phyloP scores from a whole-genome alignment of 495 filamentous ascomycete species.

The Chaetomidium leptoderma region DNA sequence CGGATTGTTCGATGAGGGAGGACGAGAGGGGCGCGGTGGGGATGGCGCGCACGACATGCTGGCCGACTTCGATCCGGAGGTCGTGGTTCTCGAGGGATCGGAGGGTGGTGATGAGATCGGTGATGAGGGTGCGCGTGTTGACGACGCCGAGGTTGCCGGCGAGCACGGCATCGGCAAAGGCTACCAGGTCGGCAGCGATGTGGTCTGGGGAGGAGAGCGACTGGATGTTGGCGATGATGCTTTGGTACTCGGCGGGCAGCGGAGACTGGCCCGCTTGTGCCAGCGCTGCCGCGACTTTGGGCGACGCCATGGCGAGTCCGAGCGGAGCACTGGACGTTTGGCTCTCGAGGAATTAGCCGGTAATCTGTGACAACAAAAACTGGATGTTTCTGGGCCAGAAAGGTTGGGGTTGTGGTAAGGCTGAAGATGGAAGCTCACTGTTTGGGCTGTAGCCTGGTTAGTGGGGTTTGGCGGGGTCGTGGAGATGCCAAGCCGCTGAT shows the following conservation, averaged over 20 bases:
- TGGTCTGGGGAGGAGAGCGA: slow-evolving; percentile 50
- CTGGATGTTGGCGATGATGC: slow-evolving; percentile 62
- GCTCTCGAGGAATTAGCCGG: no score
- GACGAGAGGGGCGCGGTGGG: slow-evolving; percentile 44
- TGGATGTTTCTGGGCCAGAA: no score
- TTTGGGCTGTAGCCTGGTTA: slow-evolving; percentile 9
- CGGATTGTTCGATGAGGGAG: slow-evolving; percentile 80
- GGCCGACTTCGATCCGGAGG: slow-evolving; percentile 64
- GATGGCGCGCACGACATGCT: slow-evolving; percentile 62
- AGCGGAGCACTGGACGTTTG: no score
- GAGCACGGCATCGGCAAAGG: slow-evolving; percentile 65
- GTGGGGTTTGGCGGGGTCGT: slow-evolving; percentile 17
- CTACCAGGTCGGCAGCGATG: slow-evolving; percentile 60
- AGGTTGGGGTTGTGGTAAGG: slow-evolving; percentile 3
- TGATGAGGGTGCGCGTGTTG: slow-evolving; percentile 65
- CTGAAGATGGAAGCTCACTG: slow-evolving; percentile 4
- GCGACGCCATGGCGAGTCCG: slow-evolving; percentile 26
- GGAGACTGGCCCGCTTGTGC: slow-evolving; percentile 37
- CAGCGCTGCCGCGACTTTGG: slow-evolving; percentile 46
- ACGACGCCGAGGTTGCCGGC: slow-evolving; percentile 69
- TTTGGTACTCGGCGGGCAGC: slow-evolving; percentile 54
- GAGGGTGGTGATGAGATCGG: slow-evolving; percentile 58
- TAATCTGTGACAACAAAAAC: not conserved
- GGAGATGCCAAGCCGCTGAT: slow-evolving; percentile 8
- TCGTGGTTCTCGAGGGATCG: slow-evolving; percentile 52